A percentile compares a stretch with the other conserved stretches of the same genome.
Evolutionary conservation across 106 monocot species (phyloP).

Genomic region (Dendrobium nobile): DNA sequence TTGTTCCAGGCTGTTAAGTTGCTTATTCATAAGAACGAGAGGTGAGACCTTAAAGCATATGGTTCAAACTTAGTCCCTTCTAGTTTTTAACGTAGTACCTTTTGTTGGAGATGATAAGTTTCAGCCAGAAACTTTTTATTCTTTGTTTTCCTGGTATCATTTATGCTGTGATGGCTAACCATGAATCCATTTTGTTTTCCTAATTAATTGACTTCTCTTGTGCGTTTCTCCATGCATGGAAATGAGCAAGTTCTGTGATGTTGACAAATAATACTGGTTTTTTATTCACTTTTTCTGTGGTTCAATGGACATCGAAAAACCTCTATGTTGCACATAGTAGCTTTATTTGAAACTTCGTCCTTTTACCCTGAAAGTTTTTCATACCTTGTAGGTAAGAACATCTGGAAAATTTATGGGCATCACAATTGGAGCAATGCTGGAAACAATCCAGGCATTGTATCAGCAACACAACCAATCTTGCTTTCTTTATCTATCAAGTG

Average conservation of each 20-base stretch:
- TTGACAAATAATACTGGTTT: too few relatives aligned
- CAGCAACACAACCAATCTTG: constrained; percentile 82
- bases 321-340: too few relatives aligned
- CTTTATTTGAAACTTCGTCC: too few relatives aligned
- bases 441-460: constrained; percentile 75
- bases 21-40: neutral
- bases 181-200: too few relatives aligned
- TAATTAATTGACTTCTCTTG: too few relatives aligned
- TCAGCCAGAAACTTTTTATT: neutral
- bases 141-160: neutral
- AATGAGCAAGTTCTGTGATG: too few relatives aligned
- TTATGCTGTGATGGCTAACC: neutral
- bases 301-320: too few relatives aligned
- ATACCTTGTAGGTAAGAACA: constrained; percentile 59
- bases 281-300: too few relatives aligned
- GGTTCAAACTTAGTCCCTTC: neutral
- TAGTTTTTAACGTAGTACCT: neutral
- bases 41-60: neutral
- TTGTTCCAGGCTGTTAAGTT: too few relatives aligned
- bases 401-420: constrained; percentile 73
- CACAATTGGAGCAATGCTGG: constrained; percentile 86
- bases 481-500: constrained; percentile 94
- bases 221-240: too few relatives aligned
- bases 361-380: neutral
- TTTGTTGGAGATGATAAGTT: neutral